Evolutionary conservation across 768 basidiomycete species (phyloP).

Genomic region (Xerocomus potaroensis): DNA sequence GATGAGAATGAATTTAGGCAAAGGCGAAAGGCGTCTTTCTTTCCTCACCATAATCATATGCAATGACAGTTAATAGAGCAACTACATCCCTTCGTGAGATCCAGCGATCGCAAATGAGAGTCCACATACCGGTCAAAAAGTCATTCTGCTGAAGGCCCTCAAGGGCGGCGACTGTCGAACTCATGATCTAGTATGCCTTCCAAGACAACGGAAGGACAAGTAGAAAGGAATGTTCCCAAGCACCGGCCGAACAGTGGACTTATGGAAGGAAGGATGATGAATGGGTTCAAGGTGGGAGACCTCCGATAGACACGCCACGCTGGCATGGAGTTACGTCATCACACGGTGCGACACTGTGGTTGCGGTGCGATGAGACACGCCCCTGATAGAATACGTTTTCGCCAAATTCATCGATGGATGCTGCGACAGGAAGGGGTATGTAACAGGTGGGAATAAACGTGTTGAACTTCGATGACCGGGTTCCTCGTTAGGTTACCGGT

Average conservation of each 20-base stretch:
- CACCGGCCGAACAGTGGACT: not conserved
- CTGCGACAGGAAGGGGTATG: not conserved
- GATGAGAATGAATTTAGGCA: not conserved
- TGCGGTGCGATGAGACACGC: not conserved
- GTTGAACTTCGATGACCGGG: no score
- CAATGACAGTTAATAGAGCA: slow-evolving; percentile 2
- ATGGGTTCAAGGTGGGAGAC: not conserved
- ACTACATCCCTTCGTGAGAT: slow-evolving; percentile 3
- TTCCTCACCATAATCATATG: slow-evolving; percentile 11
- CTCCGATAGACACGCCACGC: no score
- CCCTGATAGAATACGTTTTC: not conserved
- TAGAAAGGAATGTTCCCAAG: not conserved
- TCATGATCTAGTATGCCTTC: not conserved
- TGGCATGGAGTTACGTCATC: not conserved
- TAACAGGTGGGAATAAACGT: not conserved
- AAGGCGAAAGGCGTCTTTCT: no score
- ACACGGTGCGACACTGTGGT: not conserved
- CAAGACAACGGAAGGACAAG: not conserved
- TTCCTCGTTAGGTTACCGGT: no score
- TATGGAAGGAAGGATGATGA: not conserved
- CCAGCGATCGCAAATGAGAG: not conserved
- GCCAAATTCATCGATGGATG: not conserved
- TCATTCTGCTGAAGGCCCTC: slow-evolving; percentile 3
- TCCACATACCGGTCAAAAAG: not conserved
- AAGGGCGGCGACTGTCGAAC: not conserved